These are phyloP conservation scores for Barnettozyma californica DNA, from an alignment of 805 yeast species.

Conservation along the genomic window DNA sequence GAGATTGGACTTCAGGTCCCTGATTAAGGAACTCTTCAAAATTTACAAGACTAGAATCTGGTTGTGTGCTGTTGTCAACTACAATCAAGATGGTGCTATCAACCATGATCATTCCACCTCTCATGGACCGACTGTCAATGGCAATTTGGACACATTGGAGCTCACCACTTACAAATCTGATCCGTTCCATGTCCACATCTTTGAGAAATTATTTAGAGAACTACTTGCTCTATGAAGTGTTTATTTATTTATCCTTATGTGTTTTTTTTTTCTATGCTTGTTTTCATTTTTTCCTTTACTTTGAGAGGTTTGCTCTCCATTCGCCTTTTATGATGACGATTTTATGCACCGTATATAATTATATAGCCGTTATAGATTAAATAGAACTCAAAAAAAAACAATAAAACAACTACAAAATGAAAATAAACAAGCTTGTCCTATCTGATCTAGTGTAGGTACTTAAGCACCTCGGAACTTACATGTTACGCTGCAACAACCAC, in stretches of 20 bases:
- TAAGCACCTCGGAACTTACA: not conserved
- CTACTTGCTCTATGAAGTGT: slow-evolving; percentile 5
- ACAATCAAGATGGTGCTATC: not conserved
- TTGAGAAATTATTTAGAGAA: slow-evolving; percentile 12
- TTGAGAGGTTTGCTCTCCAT: not conserved
- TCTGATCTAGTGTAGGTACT: too few relatives aligned
- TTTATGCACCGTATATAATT: slow-evolving; percentile 2
- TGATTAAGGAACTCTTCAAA: slow-evolving; percentile 68
- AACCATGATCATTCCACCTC: not conserved
- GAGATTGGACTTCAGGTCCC: slow-evolving; percentile 67
- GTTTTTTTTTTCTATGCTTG: not conserved
- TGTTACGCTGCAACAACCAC: not conserved
- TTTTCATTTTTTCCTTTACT: not conserved
- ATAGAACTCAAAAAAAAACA: not conserved
- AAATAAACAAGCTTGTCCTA: too few relatives aligned
- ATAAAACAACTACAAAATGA: not conserved
- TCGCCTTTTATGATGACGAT: slow-evolving; percentile 2
- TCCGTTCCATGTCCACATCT: slow-evolving; percentile 25
- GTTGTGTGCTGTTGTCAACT: slow-evolving; percentile 57
- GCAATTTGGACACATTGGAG: slow-evolving; percentile 13
- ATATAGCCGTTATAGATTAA: slow-evolving; percentile 3
- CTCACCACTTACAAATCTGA: slow-evolving; percentile 12
- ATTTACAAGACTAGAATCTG: slow-evolving; percentile 77
- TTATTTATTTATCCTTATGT: not conserved
- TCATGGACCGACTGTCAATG: not conserved